Evolutionary conservation across 441 rosid genomes (phyloP).

Genomic region (Melastoma candidum): DNA sequence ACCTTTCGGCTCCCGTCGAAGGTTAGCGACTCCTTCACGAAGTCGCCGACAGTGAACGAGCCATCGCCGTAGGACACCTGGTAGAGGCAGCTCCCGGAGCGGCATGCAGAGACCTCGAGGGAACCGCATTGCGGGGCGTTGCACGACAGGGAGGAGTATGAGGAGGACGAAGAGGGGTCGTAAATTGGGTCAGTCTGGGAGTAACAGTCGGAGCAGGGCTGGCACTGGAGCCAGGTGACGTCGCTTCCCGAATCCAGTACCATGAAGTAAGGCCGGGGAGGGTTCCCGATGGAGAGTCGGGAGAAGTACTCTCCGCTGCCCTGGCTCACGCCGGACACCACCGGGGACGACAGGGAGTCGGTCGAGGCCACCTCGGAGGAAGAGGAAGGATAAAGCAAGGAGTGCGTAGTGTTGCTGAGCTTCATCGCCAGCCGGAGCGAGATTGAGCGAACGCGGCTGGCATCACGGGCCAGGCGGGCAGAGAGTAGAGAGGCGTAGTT

Average conservation of each 20-base stretch:
- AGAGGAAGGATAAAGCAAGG: too few relatives aligned
- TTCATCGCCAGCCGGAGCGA: too few relatives aligned
- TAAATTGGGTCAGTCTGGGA: constrained; percentile 8
- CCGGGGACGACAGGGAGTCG: constrained; percentile 5
- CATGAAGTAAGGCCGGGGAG: constrained; percentile 9
- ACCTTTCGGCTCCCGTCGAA: constrained; percentile 9
- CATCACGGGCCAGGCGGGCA: too few relatives aligned
- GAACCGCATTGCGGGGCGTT: constrained; percentile 3
- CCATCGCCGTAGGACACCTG: constrained; percentile 13
- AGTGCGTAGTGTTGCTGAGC: too few relatives aligned
- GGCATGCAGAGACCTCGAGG: constrained; percentile 8
- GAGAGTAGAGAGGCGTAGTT: too few relatives aligned
- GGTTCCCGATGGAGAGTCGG: constrained; percentile 7
- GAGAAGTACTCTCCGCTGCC: constrained; percentile 13
- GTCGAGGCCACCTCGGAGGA: too few relatives aligned
- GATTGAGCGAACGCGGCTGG: too few relatives aligned
- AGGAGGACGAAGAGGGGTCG: constrained; percentile 7
- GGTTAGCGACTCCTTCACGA: constrained; percentile 6
- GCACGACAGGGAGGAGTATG: constrained; percentile 3
- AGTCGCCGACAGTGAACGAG: constrained; percentile 8
- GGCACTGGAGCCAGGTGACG: constrained; percentile 16
- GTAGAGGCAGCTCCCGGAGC: constrained; percentile 6
- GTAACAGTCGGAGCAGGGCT: constrained; percentile 14
- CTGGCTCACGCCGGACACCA: constrained; percentile 9
- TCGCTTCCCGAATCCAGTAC: constrained; percentile 16